phyloP scores from a whole-genome alignment of 140 eudicot genomes.

The Anethum foeniculum region DNA sequence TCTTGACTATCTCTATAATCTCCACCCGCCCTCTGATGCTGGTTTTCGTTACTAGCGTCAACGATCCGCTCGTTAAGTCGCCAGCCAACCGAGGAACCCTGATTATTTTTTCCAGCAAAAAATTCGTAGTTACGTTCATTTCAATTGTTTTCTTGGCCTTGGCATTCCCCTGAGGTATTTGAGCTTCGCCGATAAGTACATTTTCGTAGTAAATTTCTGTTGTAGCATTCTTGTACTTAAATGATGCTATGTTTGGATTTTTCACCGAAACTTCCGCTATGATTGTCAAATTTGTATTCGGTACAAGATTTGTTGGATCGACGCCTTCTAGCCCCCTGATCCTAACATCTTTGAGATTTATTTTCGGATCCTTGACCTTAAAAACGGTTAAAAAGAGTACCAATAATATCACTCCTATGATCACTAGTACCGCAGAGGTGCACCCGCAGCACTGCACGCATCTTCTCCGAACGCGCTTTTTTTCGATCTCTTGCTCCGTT shows the following conservation, averaged over 20 bases:
- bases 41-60: constrained; percentile 31
- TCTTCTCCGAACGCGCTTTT: constrained; percentile 11
- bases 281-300: constrained; percentile 31
- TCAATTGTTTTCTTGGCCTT: constrained; percentile 40
- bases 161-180: constrained; percentile 33
- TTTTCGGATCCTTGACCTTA: constrained; percentile 40
- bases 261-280: constrained; percentile 52
- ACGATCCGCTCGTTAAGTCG: constrained; percentile 27
- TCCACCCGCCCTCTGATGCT: constrained; percentile 43
- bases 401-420: constrained; percentile 28
- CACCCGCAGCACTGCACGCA: constrained; percentile 45
- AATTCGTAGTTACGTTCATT: constrained; percentile 28
- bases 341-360: constrained; percentile 32
- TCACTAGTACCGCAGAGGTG: constrained; percentile 28
- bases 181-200: constrained; percentile 39
- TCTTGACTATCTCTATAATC: constrained; percentile 32
- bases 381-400: constrained; percentile 46
- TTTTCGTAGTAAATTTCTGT: constrained; percentile 38
- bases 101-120: constrained; percentile 22
- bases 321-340: constrained; percentile 27
- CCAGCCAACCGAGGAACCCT: constrained; percentile 15
- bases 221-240: constrained; percentile 30
- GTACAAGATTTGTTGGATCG: constrained; percentile 2
- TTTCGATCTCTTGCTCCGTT: background rate
- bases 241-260: constrained; percentile 60